Percentiles rank a stretch among this genome's conserved stretches.
phyloP scores from a whole-genome alignment of 1,284 basidiomycete species.

The Cryptococcus sp. region DNA sequence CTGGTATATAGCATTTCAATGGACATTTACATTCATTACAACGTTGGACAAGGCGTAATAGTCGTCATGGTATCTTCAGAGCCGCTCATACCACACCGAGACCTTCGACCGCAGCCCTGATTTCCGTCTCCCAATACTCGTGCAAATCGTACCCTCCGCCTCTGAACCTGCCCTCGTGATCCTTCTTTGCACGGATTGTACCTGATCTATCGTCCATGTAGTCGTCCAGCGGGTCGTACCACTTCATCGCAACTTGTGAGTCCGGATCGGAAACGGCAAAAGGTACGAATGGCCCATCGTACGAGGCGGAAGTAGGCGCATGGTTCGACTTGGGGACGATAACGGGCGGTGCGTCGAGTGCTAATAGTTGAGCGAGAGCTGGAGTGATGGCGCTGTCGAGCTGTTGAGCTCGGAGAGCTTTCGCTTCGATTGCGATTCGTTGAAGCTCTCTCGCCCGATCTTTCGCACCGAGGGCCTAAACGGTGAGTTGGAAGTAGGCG shows the following conservation, averaged over 20 bases:
- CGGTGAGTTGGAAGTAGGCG: background rate
- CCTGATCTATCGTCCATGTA: constrained; percentile 49
- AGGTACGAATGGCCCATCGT: constrained; percentile 42
- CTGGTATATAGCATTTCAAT: no score
- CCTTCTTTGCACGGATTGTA: constrained; percentile 66
- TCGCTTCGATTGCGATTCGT: background rate
- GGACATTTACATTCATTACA: background rate
- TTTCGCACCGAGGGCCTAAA: constrained; percentile 1
- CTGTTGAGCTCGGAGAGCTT: background rate
- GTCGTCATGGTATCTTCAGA: no score
- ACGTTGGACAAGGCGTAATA: background rate
- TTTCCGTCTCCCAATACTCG: constrained; percentile 80
- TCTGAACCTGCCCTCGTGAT: constrained; percentile 70
- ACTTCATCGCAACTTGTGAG: constrained; percentile 15
- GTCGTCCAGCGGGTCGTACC: constrained; percentile 27
- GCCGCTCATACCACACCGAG: constrained; percentile 41
- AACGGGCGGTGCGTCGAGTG: background rate
- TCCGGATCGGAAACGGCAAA: constrained; percentile 39
- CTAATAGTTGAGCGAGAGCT: background rate
- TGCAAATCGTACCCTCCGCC: constrained; percentile 76
- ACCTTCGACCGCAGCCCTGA: constrained; percentile 68
- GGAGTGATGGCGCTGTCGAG: constrained; percentile 3
- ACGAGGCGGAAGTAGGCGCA: constrained; percentile 33
- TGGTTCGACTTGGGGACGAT: constrained; percentile 15
- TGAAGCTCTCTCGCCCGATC: background rate